phyloP scores from a whole-genome alignment of 306 rosid genomes.

The Prinsepia uniflora region DNA sequence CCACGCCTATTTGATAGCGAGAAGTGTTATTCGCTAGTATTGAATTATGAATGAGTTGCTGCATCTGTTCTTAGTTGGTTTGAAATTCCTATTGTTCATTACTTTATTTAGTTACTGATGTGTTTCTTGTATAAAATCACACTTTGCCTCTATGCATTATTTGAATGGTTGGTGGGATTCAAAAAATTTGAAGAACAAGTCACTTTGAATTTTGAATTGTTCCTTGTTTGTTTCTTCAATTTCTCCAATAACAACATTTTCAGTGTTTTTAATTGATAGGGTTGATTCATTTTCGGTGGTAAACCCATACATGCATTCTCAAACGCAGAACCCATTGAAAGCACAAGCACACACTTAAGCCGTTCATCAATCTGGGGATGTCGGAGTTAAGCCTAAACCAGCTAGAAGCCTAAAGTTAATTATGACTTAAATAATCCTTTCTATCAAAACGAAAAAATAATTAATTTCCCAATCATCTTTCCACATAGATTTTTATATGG shows the following conservation, averaged over 20 bases:
- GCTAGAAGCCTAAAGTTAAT: too few species aligned
- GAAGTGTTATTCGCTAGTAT: conserved; percentile 88
- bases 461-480: too few species aligned
- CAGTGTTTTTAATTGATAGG: conserved; percentile 27
- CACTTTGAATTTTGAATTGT: conserved; percentile 40
- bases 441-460: too few species aligned
- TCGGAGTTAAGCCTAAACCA: too few species aligned
- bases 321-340: too few species aligned
- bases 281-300: background rate
- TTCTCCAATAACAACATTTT: conserved; percentile 47
- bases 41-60: conserved; percentile 30
- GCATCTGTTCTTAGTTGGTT: conserved; percentile 36
- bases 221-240: conserved; percentile 29
- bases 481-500: too few species aligned
- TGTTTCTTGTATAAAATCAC: conserved; percentile 73
- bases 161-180: conserved; percentile 61
- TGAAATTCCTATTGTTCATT: conserved; percentile 44
- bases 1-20: conserved; percentile 88
- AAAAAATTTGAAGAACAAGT: conserved; percentile 30
- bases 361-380: too few species aligned
- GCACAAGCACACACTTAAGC: too few species aligned
- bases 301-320: too few species aligned
- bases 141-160: conserved; percentile 62
- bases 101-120: conserved; percentile 24
- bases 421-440: too few species aligned